phyloP scores from a whole-genome alignment of 371 early-diverging fungal genomes.

The Circinella minor region DNA sequence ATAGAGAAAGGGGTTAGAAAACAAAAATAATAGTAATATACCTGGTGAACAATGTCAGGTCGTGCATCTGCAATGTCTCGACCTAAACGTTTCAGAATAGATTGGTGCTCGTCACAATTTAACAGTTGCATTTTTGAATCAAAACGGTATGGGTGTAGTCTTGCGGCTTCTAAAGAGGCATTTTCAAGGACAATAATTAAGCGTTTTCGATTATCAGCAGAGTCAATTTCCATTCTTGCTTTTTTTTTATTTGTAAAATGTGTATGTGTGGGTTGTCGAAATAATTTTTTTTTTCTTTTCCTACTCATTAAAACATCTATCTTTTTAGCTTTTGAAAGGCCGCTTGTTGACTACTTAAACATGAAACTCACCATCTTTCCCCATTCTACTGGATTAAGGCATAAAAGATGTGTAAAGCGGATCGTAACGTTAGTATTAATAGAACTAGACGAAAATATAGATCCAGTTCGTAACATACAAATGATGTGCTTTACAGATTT shows the following conservation, averaged over 20 bases:
- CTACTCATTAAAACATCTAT: too few relatives aligned
- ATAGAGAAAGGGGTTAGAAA: too few relatives aligned
- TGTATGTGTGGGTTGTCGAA: neutral
- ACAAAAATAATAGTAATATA: slow-evolving; percentile 15
- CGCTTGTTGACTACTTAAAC: too few relatives aligned
- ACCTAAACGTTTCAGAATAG: slow-evolving; percentile 82
- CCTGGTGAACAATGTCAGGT: slow-evolving; percentile 98
- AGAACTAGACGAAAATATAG: too few relatives aligned
- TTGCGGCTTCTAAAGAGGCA: slow-evolving; percentile 91
- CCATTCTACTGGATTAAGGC: too few relatives aligned
- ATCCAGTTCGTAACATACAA: too few relatives aligned
- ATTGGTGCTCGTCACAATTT: slow-evolving; percentile 97
- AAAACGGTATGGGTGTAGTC: slow-evolving; percentile 75
- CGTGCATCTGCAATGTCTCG: slow-evolving; percentile 85
- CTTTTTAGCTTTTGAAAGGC: too few relatives aligned
- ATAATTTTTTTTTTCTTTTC: too few relatives aligned
- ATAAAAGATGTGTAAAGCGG: too few relatives aligned
- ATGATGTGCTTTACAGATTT: too few relatives aligned
- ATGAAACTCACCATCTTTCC: too few relatives aligned
- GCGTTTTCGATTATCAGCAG: neutral
- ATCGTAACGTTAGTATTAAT: too few relatives aligned
- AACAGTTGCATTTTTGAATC: slow-evolving; percentile 90
- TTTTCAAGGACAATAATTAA: slow-evolving; percentile 92
- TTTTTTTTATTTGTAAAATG: neutral
- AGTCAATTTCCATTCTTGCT: neutral